Base-by-base conservation (phyloP, 2,329 filamentous ascomycete species). In the Pyrenochaeta sp. region DNA sequence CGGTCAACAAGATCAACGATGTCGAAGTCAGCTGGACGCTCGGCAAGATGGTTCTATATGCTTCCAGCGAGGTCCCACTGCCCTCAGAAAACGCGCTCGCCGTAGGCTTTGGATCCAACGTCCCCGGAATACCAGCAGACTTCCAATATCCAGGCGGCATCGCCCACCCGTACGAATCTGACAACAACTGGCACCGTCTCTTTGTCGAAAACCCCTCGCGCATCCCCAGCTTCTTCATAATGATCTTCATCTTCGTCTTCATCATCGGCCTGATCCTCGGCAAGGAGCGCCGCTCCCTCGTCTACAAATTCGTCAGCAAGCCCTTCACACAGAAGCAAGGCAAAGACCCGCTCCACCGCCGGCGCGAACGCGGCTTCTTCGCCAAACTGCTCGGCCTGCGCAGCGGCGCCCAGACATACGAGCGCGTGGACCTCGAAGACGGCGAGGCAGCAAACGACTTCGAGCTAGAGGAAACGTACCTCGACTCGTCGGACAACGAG, bases 21-120 rank as follows among this genome's bases (percentile, higher is more conserved):
- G 87, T 91, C 6, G 95, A 99, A 75, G 87, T 99, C 13, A 96
- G 90, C 75, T 99, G 94, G 94, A 97, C 94, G 0, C 76, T 99
- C 4, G 94, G 94, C 1, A 96, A 96, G 67, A 96, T 97, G 81
- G 83, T 99, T 6, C 81, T 99, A 4, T 97, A 97, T 60, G 94
- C 94, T 4, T 86, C 93, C 0, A 94, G 90, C 3, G 90, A 96
- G 68, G 80, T 99, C 5, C 86, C 89, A 1, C 81, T 89, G 0
- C 73, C 78, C 6, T 79, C 77, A 2, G 75, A 79, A 13, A 74
- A 81, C 28, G 77, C 79, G 11, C 75, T 92, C 2, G 90, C 92
- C 0, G 94, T 99, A 7, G 94, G 94, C 0, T 97, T 97, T 65
- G 94, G 94, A 44, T 90, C 86, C 72, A 99, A 99, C 63, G 76